These are phyloP conservation scores for Yamadazyma kanchanaburiensis DNA, from an alignment of 1,139 yeast genomes.

Conservation along the genomic window DNA sequence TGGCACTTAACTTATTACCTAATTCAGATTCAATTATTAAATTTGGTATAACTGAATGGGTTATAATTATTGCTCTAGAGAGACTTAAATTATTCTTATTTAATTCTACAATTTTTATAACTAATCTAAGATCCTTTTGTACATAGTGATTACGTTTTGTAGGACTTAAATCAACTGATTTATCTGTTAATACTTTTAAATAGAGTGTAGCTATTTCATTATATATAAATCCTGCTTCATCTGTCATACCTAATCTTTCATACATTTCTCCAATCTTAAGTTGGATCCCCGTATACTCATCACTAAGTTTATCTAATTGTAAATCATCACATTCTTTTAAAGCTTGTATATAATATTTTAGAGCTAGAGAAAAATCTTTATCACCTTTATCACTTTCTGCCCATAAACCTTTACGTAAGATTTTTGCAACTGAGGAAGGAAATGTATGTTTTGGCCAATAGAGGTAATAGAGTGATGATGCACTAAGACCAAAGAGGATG, in stretches of 20 bases:
- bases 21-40: constrained; percentile 31
- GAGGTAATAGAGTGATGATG: constrained; percentile 44
- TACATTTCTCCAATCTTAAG: constrained; percentile 85
- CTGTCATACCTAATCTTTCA: constrained; percentile 56
- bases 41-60: constrained; percentile 66
- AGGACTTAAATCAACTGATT: constrained; percentile 11
- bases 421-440: constrained; percentile 59
- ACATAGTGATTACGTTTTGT: constrained; percentile 40
- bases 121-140: constrained; percentile 68
- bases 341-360: constrained; percentile 63
- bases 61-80: constrained; percentile 57
- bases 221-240: constrained; percentile 65
- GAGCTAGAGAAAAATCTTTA: constrained; percentile 61
- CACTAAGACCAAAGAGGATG: too few relatives aligned
- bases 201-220: constrained; percentile 65
- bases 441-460: constrained; percentile 62
- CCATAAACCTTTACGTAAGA: constrained; percentile 73
- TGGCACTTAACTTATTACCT: constrained; percentile 10
- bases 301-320: constrained; percentile 46
- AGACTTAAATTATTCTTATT: constrained; percentile 48
- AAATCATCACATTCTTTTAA: constrained; percentile 40
- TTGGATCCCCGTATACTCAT: constrained; percentile 71
- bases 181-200: constrained; percentile 50
- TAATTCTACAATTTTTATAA: constrained; percentile 62
- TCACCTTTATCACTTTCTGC: constrained; percentile 77